Evolutionary conservation across 139 green algal genomes (phyloP).

Genomic region (Volvox africanus): DNA sequence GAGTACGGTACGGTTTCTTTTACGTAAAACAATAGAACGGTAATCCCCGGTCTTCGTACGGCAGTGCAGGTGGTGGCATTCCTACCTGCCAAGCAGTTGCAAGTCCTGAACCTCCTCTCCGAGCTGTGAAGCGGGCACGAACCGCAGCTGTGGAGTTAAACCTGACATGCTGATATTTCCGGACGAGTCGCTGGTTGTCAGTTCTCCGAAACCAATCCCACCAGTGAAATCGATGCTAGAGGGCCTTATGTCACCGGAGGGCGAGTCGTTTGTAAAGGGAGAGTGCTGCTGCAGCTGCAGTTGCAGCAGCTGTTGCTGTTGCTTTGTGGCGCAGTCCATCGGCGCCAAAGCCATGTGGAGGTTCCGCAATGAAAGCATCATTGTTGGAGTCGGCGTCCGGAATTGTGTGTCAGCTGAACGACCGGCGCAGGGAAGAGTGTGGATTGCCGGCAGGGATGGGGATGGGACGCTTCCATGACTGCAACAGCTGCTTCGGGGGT

Average conservation of each 20-base stretch:
- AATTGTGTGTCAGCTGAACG: no score
- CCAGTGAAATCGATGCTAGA: not conserved
- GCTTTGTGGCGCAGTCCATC: not conserved
- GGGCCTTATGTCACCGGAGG: not conserved
- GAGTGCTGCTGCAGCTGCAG: not conserved
- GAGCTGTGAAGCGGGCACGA: not conserved
- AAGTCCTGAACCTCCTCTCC: constrained; percentile 12
- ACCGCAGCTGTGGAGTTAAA: not conserved
- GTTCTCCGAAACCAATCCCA: not conserved
- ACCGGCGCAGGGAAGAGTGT: not conserved
- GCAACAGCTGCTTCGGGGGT: not conserved
- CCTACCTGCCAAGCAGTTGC: constrained; percentile 16
- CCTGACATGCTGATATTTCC: not conserved
- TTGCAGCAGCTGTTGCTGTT: no score
- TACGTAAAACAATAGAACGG: no score
- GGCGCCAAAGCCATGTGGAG: not conserved
- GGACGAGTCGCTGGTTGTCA: not conserved
- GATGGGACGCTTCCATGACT: not conserved
- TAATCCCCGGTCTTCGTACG: no score
- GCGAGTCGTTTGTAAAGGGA: not conserved
- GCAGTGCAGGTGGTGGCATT: no score
- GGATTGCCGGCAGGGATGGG: not conserved
- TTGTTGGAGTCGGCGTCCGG: not conserved
- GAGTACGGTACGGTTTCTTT: no score
- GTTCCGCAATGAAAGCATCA: not conserved